These are phyloP conservation scores for Zasmidium cellare DNA, from an alignment of 2,329 filamentous ascomycete genomes.

Conservation along the genomic window DNA sequence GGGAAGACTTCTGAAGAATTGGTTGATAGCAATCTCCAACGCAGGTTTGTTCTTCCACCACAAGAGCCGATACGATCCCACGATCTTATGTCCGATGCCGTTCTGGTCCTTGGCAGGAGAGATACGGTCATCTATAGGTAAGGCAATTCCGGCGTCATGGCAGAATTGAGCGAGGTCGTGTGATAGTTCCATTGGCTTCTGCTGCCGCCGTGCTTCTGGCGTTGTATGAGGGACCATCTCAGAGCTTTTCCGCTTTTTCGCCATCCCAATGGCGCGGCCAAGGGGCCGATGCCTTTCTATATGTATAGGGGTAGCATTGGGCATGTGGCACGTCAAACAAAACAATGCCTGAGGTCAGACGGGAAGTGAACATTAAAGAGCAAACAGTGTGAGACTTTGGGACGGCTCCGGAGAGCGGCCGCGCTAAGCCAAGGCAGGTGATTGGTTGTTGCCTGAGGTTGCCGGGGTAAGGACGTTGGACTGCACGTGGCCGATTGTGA, in stretches of 20 bases:
- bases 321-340: neutral
- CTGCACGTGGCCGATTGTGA: too few species aligned
- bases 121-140: neutral
- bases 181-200: neutral
- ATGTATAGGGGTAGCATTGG: neutral
- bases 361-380: neutral
- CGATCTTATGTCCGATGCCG: neutral
- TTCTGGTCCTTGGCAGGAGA: neutral
- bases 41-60: constrained; percentile 10
- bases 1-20: neutral
- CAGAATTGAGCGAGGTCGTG: constrained; percentile 8
- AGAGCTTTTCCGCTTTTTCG: constrained; percentile 8
- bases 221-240: constrained; percentile 3
- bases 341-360: neutral
- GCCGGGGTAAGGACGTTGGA: too few species aligned
- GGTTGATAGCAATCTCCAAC: constrained; percentile 1
- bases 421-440: too few species aligned
- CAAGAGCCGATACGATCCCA: constrained; percentile 4
- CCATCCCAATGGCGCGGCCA: constrained; percentile 4
- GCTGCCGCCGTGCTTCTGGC: neutral
- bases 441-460: too few species aligned
- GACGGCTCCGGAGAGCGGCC: neutral
- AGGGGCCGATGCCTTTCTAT: neutral
- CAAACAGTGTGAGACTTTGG: too few species aligned
- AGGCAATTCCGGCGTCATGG: neutral